Conservation (phyloP, 1,139 yeast species). For the Geotrichum reessii region DNA sequence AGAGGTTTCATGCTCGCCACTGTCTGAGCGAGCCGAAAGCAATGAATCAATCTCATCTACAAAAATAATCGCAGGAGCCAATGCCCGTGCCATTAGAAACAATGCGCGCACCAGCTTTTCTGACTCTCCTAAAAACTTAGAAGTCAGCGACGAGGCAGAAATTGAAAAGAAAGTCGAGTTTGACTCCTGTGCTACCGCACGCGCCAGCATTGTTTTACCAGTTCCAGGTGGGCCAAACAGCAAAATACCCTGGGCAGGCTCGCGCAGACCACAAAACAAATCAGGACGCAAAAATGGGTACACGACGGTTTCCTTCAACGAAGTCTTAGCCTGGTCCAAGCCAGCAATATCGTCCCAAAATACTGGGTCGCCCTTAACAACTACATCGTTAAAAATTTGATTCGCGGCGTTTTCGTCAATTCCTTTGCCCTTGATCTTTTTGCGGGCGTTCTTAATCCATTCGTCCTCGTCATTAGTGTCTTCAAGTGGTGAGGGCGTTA, state of each 20-base stretch:
- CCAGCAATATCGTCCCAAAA: conserved; percentile 98
- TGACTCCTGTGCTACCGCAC: conserved; percentile 97
- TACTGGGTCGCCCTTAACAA: conserved; percentile 91
- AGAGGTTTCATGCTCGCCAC: conserved; percentile 87
- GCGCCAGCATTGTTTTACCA: conserved; percentile 94
- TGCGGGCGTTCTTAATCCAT: conserved; percentile 29
- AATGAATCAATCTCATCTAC: conserved; percentile 95
- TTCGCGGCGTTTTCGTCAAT: conserved; percentile 51
- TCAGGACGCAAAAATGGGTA: conserved; percentile 95
- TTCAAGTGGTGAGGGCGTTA: conserved; percentile 27
- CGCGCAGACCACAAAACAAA: conserved; percentile 81
- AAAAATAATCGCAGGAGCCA: conserved; percentile 91
- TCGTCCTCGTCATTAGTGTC: conserved; percentile 22
- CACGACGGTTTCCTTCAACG: conserved; percentile 92
- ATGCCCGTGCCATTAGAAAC: conserved; percentile 73
- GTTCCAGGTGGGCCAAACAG: conserved; percentile 98
- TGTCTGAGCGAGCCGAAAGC: conserved; percentile 71
- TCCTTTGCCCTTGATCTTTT: conserved; percentile 29
- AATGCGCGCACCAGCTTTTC: conserved; percentile 90
- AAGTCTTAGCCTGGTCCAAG: conserved; percentile 77
- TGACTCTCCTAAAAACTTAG: conserved; percentile 83
- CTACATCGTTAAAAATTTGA: conserved; percentile 86
- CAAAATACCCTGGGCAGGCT: conserved; percentile 94
- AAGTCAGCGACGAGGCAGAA: conserved; percentile 85
- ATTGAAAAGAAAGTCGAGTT: conserved; percentile 90